Evolutionary conservation across 2,329 filamentous ascomycete genomes (phyloP).

Genomic region (Penicillium sp.): DNA sequence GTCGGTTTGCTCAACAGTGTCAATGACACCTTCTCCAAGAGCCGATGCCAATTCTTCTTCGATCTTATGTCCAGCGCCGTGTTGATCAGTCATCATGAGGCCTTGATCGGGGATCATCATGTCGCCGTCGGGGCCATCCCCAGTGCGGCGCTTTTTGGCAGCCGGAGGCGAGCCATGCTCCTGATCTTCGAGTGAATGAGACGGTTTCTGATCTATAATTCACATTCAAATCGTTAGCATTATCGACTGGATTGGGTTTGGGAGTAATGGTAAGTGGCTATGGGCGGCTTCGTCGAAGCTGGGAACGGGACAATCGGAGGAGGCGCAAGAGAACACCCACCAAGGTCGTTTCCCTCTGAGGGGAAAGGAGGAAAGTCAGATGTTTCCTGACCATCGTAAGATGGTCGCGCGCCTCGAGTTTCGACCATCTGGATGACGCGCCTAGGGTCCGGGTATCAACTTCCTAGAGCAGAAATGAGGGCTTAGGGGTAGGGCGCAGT

Average conservation of each 20-base stretch:
- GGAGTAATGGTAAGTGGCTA: neutral
- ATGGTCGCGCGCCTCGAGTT: constrained; percentile 27
- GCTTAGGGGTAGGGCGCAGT: constrained; percentile 48
- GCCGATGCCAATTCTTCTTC: constrained; percentile 39
- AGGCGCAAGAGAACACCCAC: constrained; percentile 27
- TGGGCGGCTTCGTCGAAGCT: constrained; percentile 4
- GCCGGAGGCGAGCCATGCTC: constrained; percentile 33
- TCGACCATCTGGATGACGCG: constrained; percentile 34
- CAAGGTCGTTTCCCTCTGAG: constrained; percentile 31
- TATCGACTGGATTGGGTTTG: constrained; percentile 2
- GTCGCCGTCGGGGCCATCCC: constrained; percentile 27
- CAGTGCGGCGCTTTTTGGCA: constrained; percentile 42
- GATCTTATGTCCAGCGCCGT: constrained; percentile 32
- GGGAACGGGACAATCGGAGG: constrained; percentile 7
- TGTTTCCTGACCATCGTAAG: constrained; percentile 30
- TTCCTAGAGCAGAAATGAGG: constrained; percentile 49
- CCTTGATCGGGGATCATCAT: constrained; percentile 20
- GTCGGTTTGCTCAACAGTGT: constrained; percentile 27
- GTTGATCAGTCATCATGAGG: constrained; percentile 22
- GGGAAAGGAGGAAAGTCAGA: constrained; percentile 32
- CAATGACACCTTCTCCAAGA: constrained; percentile 30
- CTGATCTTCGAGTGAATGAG: constrained; percentile 34
- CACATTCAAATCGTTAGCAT: neutral
- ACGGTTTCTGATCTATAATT: constrained; percentile 29
- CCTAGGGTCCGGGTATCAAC: constrained; percentile 26